Conservation (phyloP, 129 eudicot genomes). For the Centella asiatica region DNA sequence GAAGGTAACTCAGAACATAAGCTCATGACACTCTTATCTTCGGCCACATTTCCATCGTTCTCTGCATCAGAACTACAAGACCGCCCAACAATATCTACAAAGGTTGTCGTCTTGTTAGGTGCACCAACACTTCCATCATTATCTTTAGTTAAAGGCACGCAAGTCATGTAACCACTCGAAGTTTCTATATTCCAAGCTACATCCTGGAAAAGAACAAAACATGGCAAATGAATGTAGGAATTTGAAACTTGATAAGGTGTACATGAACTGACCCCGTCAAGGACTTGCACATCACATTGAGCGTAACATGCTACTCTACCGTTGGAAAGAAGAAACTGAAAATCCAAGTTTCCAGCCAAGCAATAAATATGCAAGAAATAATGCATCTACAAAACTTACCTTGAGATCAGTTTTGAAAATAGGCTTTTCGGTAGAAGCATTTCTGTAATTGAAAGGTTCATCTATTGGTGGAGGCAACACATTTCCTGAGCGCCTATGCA, state of each 20-base stretch:
- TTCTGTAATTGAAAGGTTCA: constrained; percentile 21
- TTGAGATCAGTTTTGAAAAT: constrained; percentile 28
- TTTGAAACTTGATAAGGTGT: not conserved
- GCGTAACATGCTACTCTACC: not conserved
- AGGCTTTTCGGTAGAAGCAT: constrained; percentile 30
- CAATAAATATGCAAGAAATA: constrained; percentile 1
- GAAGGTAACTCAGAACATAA: constrained; percentile 50
- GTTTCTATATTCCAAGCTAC: constrained; percentile 29
- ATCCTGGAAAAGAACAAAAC: constrained; percentile 35
- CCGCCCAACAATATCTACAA: constrained; percentile 75
- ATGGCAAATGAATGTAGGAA: too few species aligned
- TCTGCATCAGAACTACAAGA: constrained; percentile 37
- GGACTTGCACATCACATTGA: not conserved
- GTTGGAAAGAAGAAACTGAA: not conserved
- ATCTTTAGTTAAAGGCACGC: constrained; percentile 14
- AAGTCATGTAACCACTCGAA: constrained; percentile 25
- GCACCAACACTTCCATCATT: constrained; percentile 31
- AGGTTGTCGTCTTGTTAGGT: constrained; percentile 50
- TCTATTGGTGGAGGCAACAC: constrained; percentile 65
- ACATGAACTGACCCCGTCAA: too few species aligned
- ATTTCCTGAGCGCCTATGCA: constrained; percentile 46
- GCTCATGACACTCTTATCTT: constrained; percentile 30
- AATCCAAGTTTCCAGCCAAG: not conserved
- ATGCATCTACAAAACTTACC: constrained; percentile 24
- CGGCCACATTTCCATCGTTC: constrained; percentile 36